Conservation (phyloP, 1,139 yeast species). For the Kazachstania sp. region DNA sequence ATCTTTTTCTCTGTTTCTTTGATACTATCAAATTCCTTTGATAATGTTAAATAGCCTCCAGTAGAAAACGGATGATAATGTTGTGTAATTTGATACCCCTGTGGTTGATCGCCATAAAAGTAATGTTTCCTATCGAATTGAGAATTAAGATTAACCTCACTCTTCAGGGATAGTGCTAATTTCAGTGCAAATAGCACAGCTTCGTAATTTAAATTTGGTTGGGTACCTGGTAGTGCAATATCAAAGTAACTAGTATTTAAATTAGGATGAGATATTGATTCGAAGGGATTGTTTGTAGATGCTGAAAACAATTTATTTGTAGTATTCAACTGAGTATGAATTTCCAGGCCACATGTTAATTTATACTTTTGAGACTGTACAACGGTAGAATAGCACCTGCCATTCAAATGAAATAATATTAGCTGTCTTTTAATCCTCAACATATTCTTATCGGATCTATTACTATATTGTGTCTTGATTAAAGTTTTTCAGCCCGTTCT, state of each 20-base stretch:
- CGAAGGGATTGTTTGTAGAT: conserved; percentile 38
- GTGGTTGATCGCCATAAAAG: conserved; percentile 92
- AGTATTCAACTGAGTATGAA: conserved; percentile 83
- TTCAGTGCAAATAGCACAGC: conserved; percentile 63
- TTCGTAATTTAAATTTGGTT: conserved; percentile 71
- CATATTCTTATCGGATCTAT: too few species aligned
- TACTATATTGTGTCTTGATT: too few species aligned
- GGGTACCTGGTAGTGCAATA: conserved; percentile 86
- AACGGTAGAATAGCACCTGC: background rate
- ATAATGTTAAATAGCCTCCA: conserved; percentile 49
- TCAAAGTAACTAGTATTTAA: conserved; percentile 70
- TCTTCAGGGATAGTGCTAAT: conserved; percentile 64
- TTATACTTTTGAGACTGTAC: conserved; percentile 13
- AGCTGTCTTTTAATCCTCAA: too few species aligned
- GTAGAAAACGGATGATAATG: conserved; percentile 72
- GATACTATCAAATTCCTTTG: conserved; percentile 47
- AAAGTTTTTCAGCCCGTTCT: too few species aligned
- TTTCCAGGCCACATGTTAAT: conserved; percentile 82
- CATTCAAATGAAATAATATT: too few species aligned
- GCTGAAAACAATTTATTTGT: conserved; percentile 65
- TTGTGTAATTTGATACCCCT: conserved; percentile 94
- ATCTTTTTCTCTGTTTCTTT: conserved; percentile 37
- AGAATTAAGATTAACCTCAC: conserved; percentile 48
- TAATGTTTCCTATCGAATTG: conserved; percentile 91
- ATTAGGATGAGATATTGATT: conserved; percentile 50